Evolutionary conservation across 345 rosid genomes (phyloP).

Genomic region (Theobroma cacao): DNA sequence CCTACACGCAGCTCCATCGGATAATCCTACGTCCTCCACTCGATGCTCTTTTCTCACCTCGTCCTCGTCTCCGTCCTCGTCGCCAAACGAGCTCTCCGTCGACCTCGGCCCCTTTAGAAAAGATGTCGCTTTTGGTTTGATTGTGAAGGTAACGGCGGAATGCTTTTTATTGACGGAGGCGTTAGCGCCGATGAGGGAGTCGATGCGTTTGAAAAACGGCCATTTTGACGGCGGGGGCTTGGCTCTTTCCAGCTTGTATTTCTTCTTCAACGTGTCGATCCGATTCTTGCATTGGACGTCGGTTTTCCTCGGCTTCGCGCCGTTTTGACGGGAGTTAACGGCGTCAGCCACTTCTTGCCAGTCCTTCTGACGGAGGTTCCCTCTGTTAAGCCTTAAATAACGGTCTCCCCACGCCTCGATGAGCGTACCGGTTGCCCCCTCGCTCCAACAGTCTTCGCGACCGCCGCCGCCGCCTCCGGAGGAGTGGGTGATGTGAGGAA

Average conservation of each 20-base stretch:
- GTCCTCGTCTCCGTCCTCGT: slow-evolving; percentile 40
- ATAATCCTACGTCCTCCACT: slow-evolving; percentile 36
- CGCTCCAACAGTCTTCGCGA: slow-evolving; percentile 96
- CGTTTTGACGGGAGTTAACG: slow-evolving; percentile 51
- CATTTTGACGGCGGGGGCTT: slow-evolving; percentile 4
- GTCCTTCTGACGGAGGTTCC: slow-evolving; percentile 79
- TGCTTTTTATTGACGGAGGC: slow-evolving; percentile 30
- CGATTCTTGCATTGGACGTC: slow-evolving; percentile 77
- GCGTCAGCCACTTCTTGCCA: slow-evolving; percentile 81
- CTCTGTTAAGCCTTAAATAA: slow-evolving; percentile 66
- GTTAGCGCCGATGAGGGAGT: slow-evolving; percentile 47
- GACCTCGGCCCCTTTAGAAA: slow-evolving; percentile 19
- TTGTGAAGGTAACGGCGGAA: slow-evolving; percentile 7
- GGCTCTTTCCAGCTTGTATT: slow-evolving; percentile 10
- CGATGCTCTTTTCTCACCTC: slow-evolving; percentile 45
- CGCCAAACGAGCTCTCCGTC: slow-evolving; percentile 44
- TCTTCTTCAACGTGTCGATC: slow-evolving; percentile 46
- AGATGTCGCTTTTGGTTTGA: slow-evolving; percentile 20
- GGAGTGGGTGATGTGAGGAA: slow-evolving; percentile 20
- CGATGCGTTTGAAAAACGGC: slow-evolving; percentile 23
- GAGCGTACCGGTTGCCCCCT: slow-evolving; percentile 66
- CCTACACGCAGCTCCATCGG: slow-evolving; percentile 48
- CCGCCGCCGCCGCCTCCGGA: slow-evolving; percentile 32
- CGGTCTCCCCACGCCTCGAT: slow-evolving; percentile 90
- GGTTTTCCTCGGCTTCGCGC: slow-evolving; percentile 46